These are phyloP conservation scores for Heliocybe sulcata DNA, from an alignment of 1,284 basidiomycete genomes.

Conservation along the genomic window DNA sequence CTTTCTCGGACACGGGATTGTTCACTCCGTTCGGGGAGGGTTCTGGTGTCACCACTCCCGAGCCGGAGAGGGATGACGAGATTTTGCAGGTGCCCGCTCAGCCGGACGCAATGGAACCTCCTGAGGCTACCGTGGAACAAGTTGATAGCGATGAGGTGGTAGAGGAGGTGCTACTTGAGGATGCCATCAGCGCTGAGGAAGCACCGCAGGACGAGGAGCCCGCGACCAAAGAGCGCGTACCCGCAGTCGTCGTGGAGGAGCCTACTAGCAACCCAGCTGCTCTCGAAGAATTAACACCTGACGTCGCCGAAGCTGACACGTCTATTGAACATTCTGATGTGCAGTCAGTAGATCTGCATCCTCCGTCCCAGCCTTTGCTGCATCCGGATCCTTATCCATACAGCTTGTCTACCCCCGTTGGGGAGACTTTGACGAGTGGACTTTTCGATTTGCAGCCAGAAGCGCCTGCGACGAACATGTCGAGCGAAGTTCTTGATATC, in stretches of 20 bases:
- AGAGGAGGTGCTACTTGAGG: too few relatives aligned
- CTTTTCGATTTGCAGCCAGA: constrained; percentile 20
- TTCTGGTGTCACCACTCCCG: neutral
- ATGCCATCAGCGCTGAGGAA: too few relatives aligned
- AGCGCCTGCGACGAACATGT: neutral
- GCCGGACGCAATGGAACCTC: too few relatives aligned
- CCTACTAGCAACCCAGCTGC: too few relatives aligned
- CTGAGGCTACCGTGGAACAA: too few relatives aligned
- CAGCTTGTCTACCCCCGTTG: constrained; percentile 30
- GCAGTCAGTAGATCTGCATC: constrained; percentile 6
- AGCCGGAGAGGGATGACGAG: neutral
- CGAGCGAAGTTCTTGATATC: neutral
- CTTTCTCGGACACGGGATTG: constrained; percentile 15
- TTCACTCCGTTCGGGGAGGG: constrained; percentile 17
- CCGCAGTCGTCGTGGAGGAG: too few relatives aligned
- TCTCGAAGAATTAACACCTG: too few relatives aligned
- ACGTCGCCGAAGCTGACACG: neutral
- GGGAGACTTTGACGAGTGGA: constrained; percentile 12
- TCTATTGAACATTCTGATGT: neutral
- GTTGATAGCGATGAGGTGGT: too few relatives aligned
- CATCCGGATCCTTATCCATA: constrained; percentile 32
- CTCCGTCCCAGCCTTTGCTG: constrained; percentile 24
- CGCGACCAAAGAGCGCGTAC: too few relatives aligned
- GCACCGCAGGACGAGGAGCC: too few relatives aligned
- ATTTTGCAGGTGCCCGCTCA: too few relatives aligned